A percentile compares a stretch with the other conserved stretches of the same genome.
Conservation (phyloP, 352 stramenopile genomes). For the Phytophthora parvispora region DNA sequence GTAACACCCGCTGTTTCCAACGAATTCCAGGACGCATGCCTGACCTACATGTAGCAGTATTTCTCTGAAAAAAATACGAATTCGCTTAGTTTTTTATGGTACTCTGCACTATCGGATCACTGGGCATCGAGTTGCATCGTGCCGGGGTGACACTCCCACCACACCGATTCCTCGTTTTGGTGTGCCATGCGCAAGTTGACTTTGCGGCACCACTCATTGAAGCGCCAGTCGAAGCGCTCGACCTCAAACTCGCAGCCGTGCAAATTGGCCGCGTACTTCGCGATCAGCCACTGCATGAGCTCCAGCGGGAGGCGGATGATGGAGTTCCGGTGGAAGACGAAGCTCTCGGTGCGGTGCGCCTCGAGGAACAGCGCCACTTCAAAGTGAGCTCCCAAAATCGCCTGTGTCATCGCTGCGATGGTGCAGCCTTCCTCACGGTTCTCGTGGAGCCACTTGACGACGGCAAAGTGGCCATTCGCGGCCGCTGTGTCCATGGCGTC, state of each 20-base stretch:
- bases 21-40: too few relatives aligned
- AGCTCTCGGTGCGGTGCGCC: slow-evolving; percentile 25
- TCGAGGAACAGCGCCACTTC: slow-evolving; percentile 34
- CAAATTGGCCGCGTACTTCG: slow-evolving; percentile 25
- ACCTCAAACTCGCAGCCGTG: slow-evolving; percentile 37
- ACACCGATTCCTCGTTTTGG: slow-evolving; percentile 30
- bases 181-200: slow-evolving; percentile 31
- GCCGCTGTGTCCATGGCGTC: slow-evolving; percentile 36
- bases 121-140: not conserved
- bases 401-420: slow-evolving; percentile 29
- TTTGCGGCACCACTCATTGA: slow-evolving; percentile 31
- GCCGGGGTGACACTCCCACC: slow-evolving; percentile 31
- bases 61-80: too few relatives aligned
- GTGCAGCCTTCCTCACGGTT: slow-evolving; percentile 37
- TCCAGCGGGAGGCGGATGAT: slow-evolving; percentile 38
- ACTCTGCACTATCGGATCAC: too few relatives aligned
- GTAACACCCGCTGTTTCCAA: too few relatives aligned
- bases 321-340: slow-evolving; percentile 20
- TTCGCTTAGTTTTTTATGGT: too few relatives aligned
- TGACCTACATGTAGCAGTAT: too few relatives aligned
- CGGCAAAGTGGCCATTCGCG: slow-evolving; percentile 25
- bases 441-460: slow-evolving; percentile 35
- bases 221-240: slow-evolving; percentile 29
- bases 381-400: slow-evolving; percentile 32
- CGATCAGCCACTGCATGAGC: slow-evolving; percentile 38